phyloP scores from a whole-genome alignment of 192 early-diverging fungal species.

The Oehlia diaphana region DNA sequence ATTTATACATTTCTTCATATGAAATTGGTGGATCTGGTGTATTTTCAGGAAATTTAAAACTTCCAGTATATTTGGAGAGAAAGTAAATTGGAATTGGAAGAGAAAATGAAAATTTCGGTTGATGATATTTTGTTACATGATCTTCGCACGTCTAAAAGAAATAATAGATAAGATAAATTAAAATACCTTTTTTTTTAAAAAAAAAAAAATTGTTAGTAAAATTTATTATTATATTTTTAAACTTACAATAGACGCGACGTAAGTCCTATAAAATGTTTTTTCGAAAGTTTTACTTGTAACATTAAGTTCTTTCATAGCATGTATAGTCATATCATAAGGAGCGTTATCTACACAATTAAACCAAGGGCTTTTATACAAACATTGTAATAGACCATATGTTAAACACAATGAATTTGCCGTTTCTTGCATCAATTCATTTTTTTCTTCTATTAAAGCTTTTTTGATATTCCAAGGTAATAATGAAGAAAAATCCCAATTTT shows the following conservation, averaged over 20 bases:
- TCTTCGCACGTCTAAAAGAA: constrained; percentile 9
- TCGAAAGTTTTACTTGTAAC: constrained; percentile 2
- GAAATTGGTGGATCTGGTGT: not conserved
- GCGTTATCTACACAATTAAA: constrained; percentile 6
- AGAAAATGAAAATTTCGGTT: constrained; percentile 4
- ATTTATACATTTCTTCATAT: constrained; percentile 6
- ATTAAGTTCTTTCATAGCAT: constrained; percentile 27
- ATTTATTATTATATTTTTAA: not conserved
- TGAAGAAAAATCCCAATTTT: constrained; percentile 4
- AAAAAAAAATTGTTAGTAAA: not conserved
- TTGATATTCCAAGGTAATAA: not conserved
- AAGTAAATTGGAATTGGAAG: constrained; percentile 16
- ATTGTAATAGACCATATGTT: constrained; percentile 5
- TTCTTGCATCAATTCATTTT: not conserved
- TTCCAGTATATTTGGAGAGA: constrained; percentile 3
- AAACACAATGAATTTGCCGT: not conserved
- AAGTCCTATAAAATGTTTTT: constrained; percentile 26
- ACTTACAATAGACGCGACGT: constrained; percentile 25
- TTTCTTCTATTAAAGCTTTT: not conserved
- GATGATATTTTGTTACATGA: constrained; percentile 9
- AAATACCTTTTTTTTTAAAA: not conserved
- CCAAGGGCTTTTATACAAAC: constrained; percentile 24
- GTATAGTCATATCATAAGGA: constrained; percentile 23
- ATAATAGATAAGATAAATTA: not conserved
- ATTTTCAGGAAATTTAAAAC: not conserved